Percentiles rank a stretch among this genome's conserved stretches.
phyloP scores from a whole-genome alignment of 306 rosid species.

The Urtica urens region DNA sequence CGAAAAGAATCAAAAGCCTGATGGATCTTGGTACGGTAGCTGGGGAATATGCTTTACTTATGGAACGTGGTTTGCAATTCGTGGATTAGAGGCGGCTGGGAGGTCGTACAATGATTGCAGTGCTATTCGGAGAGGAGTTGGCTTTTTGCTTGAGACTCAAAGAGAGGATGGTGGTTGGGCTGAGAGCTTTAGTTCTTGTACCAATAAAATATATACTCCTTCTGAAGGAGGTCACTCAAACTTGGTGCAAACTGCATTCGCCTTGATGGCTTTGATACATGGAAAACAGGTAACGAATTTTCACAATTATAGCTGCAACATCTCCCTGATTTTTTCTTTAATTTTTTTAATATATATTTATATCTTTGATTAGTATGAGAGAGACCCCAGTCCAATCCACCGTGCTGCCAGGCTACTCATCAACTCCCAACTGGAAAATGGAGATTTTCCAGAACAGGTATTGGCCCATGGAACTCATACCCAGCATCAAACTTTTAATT shows the following conservation, averaged over 20 bases:
- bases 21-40: conserved; percentile 33
- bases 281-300: conserved; percentile 33
- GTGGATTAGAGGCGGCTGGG: conserved; percentile 20
- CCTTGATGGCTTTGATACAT: conserved; percentile 29
- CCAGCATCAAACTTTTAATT: too few relatives aligned
- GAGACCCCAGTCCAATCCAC: conserved; percentile 33
- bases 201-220: conserved; percentile 20
- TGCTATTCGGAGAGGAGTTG: conserved; percentile 18
- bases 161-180: conserved; percentile 34
- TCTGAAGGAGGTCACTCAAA: conserved; percentile 17
- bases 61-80: conserved; percentile 26
- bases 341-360: too few relatives aligned
- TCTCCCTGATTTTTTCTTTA: too few relatives aligned
- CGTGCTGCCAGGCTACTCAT: conserved; percentile 27
- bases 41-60: conserved; percentile 33
- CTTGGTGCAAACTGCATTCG: conserved; percentile 35
- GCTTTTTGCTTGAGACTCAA: conserved; percentile 20
- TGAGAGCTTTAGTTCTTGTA: conserved; percentile 33
- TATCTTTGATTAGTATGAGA: conserved; percentile 10
- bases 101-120: conserved; percentile 15
- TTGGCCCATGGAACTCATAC: too few relatives aligned
- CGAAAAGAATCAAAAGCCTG: conserved; percentile 18
- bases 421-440: conserved; percentile 26
- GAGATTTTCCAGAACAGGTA: conserved; percentile 37
- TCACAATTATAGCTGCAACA: too few relatives aligned